Evolutionary conservation across 345 rosid species (phyloP).

Genomic region (Corchorus capsularis): DNA sequence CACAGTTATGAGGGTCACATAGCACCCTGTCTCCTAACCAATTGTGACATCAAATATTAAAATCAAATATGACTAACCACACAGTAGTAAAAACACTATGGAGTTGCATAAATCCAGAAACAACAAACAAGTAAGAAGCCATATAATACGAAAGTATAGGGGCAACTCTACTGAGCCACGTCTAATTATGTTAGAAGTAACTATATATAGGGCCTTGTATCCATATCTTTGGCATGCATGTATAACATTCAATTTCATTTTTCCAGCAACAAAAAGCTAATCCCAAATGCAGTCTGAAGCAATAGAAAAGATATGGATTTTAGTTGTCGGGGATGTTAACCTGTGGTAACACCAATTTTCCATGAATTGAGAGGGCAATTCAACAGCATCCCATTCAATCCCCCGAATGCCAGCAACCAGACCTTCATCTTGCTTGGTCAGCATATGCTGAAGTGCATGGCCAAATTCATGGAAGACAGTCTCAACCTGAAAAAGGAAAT

Average conservation of each 20-base stretch:
- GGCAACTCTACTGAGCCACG: background rate
- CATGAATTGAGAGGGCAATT: conserved; percentile 95
- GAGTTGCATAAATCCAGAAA: background rate
- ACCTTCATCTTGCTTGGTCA: conserved; percentile 87
- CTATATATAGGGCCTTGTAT: background rate
- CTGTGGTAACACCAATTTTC: conserved; percentile 99
- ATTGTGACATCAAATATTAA: background rate
- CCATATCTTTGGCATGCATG: background rate
- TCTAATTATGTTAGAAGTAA: background rate
- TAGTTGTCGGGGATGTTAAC: conserved; percentile 32
- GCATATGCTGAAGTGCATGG: conserved; percentile 96
- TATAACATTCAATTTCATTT: background rate
- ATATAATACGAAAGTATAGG: background rate
- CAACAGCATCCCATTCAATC: conserved; percentile 96
- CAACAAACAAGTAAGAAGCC: conserved; percentile 2
- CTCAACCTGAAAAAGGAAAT: conserved; percentile 60
- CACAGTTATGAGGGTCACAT: background rate
- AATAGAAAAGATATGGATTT: background rate
- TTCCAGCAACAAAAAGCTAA: background rate
- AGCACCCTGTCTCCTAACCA: background rate
- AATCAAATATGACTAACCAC: background rate
- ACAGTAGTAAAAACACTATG: background rate
- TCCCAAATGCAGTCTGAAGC: background rate
- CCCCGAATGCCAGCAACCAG: conserved; percentile 87
- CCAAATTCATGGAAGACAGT: conserved; percentile 98